Percentiles rank a stretch among this genome's conserved stretches.
phyloP scores from a whole-genome alignment of 1,284 basidiomycete species.

The Sanghuangporus sanghuang region DNA sequence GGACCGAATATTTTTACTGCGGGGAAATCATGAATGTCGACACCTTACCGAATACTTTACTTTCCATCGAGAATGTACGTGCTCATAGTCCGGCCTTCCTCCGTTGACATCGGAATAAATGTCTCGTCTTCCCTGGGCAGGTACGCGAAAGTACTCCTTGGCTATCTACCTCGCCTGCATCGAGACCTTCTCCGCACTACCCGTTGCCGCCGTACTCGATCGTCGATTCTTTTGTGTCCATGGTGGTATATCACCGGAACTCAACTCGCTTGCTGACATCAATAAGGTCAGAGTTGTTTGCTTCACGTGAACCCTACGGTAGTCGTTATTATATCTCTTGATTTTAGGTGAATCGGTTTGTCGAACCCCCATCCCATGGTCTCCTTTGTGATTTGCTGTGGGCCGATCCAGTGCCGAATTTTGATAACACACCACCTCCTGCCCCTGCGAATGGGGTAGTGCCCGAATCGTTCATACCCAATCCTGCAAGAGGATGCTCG shows the following conservation, averaged over 20 bases:
- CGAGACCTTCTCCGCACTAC: conserved; percentile 88
- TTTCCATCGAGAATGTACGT: conserved; percentile 89
- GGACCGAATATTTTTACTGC: conserved; percentile 82
- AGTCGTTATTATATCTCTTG: not conserved
- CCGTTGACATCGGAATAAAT: not conserved
- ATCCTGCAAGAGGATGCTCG: conserved; percentile 89
- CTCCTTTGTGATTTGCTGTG: conserved; percentile 94
- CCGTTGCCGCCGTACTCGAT: conserved; percentile 91
- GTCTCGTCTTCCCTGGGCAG: conserved; percentile 32
- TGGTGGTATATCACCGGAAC: conserved; percentile 90
- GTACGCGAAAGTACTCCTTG: conserved; percentile 89
- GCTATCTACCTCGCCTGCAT: conserved; percentile 88
- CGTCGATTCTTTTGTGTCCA: conserved; percentile 97
- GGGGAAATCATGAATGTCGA: conserved; percentile 97
- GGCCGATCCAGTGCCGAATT: conserved; percentile 87
- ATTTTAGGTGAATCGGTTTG: conserved; percentile 79
- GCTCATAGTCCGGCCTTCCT: conserved; percentile 15
- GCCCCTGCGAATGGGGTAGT: conserved; percentile 31
- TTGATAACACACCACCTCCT: conserved; percentile 54
- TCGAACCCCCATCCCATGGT: conserved; percentile 91
- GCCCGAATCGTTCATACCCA: conserved; percentile 67
- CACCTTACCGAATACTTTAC: conserved; percentile 97
- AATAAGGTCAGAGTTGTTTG: conserved; percentile 45
- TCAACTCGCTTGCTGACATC: conserved; percentile 81
- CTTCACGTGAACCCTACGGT: not conserved